A percentile compares a stretch with the other conserved stretches of the same genome.
These are phyloP conservation scores for Myriosclerotinia curreyana DNA, from an alignment of 2,329 filamentous ascomycete species.

Conservation along the genomic window DNA sequence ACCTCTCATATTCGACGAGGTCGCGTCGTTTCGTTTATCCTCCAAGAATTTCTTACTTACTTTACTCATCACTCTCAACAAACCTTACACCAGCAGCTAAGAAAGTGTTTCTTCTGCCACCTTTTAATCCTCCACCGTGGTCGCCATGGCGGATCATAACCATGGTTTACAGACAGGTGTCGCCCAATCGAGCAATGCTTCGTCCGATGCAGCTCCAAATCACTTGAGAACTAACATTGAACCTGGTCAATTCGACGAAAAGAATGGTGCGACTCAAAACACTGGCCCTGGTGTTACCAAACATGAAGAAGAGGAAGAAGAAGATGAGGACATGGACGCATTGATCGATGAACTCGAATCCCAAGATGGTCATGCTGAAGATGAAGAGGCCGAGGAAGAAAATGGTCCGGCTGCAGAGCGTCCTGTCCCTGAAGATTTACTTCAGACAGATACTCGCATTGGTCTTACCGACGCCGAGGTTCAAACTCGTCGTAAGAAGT, in stretches of 20 bases:
- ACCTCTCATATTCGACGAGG: conserved; percentile 18
- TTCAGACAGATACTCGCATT: conserved; percentile 69
- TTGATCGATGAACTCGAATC: conserved; percentile 86
- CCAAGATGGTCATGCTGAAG: conserved; percentile 66
- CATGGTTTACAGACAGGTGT: conserved; percentile 1
- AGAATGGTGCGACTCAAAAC: conserved; percentile 38
- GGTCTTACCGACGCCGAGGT: conserved; percentile 75
- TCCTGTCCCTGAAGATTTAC: conserved; percentile 67
- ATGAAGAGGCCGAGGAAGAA: conserved; percentile 56
- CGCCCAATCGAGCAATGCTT: conserved; percentile 25
- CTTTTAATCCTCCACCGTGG: background rate
- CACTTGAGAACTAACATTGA: conserved; percentile 61
- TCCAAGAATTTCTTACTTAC: conserved; percentile 13
- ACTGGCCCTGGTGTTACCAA: conserved; percentile 38
- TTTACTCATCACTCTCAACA: conserved; percentile 8
- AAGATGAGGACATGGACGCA: conserved; percentile 80
- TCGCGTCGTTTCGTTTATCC: conserved; percentile 17
- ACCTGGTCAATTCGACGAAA: conserved; percentile 64
- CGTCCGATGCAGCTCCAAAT: conserved; percentile 30
- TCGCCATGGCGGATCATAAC: conserved; percentile 30
- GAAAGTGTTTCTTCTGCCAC: background rate
- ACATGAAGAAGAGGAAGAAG: conserved; percentile 57
- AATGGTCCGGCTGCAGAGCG: conserved; percentile 53
- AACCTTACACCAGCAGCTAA: background rate
- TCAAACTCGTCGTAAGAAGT: conserved; percentile 60